phyloP scores from a whole-genome alignment of 2,329 filamentous ascomycete genomes.

The Diaporthe destruens region DNA sequence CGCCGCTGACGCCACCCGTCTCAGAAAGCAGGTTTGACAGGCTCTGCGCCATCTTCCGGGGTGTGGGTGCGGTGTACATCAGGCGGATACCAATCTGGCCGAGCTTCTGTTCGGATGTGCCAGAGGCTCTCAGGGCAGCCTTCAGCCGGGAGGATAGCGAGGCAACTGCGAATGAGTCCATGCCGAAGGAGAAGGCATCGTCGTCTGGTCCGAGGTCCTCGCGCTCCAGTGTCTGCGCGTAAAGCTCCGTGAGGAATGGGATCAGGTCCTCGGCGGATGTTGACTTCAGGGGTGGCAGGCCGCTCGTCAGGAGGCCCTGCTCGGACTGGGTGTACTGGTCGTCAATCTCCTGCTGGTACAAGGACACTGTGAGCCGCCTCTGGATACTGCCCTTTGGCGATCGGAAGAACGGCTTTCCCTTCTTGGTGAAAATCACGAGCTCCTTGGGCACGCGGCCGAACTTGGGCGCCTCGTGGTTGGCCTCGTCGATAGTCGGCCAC shows the following conservation, averaged over 20 bases:
- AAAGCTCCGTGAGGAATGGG: constrained; percentile 32
- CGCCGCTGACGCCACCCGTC: neutral
- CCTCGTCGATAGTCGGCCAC: constrained; percentile 38
- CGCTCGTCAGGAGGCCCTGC: constrained; percentile 33
- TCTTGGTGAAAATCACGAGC: constrained; percentile 37
- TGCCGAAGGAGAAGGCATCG: constrained; percentile 34
- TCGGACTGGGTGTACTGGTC: constrained; percentile 34
- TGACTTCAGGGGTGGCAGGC: constrained; percentile 27
- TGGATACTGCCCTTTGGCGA: constrained; percentile 39
- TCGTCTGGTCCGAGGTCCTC: constrained; percentile 29
- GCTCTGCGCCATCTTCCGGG: constrained; percentile 12
- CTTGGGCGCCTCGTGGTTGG: constrained; percentile 38
- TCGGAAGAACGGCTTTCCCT: constrained; percentile 35
- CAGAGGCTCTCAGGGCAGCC: constrained; percentile 32
- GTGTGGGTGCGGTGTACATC: constrained; percentile 26
- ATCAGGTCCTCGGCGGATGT: constrained; percentile 27
- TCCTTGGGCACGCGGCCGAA: constrained; percentile 39
- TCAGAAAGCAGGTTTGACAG: constrained; percentile 23
- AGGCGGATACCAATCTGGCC: constrained; percentile 18
- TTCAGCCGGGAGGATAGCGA: constrained; percentile 34
- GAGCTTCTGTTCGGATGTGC: constrained; percentile 25
- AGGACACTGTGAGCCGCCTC: constrained; percentile 27
- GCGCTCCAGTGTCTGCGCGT: constrained; percentile 34
- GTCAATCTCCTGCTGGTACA: constrained; percentile 39
- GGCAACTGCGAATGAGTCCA: constrained; percentile 38